A percentile compares a stretch with the other conserved stretches of the same genome.
Conservation (phyloP, 2,329 filamentous ascomycete genomes). For the Botrytis galanthina region DNA sequence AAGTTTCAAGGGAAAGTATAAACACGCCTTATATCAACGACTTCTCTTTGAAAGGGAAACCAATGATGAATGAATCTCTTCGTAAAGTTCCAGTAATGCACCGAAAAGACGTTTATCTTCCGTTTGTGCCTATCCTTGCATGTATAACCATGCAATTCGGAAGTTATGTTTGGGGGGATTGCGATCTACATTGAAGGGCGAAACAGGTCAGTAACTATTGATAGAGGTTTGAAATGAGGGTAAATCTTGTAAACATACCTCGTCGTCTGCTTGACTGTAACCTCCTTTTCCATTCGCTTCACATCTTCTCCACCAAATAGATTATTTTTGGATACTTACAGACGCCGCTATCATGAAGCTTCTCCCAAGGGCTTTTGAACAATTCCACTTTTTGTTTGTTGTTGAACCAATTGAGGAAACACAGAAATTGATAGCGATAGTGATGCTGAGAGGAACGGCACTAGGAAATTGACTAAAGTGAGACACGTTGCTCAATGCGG, state of each 20-base stretch:
- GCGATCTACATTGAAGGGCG: constrained; percentile 1
- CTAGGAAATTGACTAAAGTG: not conserved
- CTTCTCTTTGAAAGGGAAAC: not conserved
- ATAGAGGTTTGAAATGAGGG: constrained; percentile 2
- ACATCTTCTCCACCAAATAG: not conserved
- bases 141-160: constrained; percentile 12
- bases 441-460: not conserved
- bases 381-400: constrained; percentile 4
- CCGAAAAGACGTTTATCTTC: constrained; percentile 1
- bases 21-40: not conserved
- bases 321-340: constrained; percentile 1
- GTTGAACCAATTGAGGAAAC: not conserved
- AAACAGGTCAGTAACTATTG: constrained; percentile 11
- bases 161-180: constrained; percentile 13
- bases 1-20: not conserved
- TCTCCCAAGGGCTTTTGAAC: not conserved
- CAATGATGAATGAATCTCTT: not conserved
- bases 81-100: not conserved
- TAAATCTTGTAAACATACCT: not conserved
- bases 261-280: not conserved
- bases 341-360: not conserved
- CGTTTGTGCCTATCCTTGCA: constrained; percentile 7
- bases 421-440: not conserved
- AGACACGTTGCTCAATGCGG: not conserved
- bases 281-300: constrained; percentile 6